Evolutionary conservation across 2,329 filamentous ascomycete genomes (phyloP), one percentile per base, ranked within the genome.

Genomic region (Talaromyces sp.): DNA sequence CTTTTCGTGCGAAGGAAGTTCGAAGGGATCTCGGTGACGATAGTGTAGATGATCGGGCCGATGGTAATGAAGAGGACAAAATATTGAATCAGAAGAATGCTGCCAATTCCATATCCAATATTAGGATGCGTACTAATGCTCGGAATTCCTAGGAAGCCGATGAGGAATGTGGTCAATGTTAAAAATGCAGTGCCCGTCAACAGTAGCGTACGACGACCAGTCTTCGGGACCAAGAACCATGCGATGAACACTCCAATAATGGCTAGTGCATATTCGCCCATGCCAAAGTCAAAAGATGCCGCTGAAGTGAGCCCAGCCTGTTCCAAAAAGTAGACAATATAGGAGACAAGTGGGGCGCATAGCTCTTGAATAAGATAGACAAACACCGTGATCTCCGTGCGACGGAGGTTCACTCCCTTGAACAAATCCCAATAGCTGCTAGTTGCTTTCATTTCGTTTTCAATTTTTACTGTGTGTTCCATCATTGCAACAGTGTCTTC

Each of bases 271-370:
- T 58, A 58, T 30, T 58, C 56, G 8, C 56, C 56, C 56, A 58
- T 58, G n/a, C 56, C 56, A 5, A 58, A 58, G 30, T 58, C 53
- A 11, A 58, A 58, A 1, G 56, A 56, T 2, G 54, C 51, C 10
- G 32, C 39, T 4, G 56, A 47, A 19, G 41, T 24, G n/a, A 58
- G 56, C 32, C 56, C 56, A 3, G 56, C 50, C 29, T 58, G 56
- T 39, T 58, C 56, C 24, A 58, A 42, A 36, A 58, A 58, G 35
- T 58, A 58, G 8, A 58, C 53, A 16, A 58, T 56, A 10, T 56
- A 58, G 10, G 48, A 52, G 3, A 58, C 50, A 3, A 56, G 49
- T 5, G 56, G 51, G 2, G 54, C 56, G 27, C 54, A 56, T 4
- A 58, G 42, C 29, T 54, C 48, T 39, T 58, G 56, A 8, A 56